Evolutionary conservation across 805 yeast species (phyloP).

Genomic region (Pichia kluyveri): DNA sequence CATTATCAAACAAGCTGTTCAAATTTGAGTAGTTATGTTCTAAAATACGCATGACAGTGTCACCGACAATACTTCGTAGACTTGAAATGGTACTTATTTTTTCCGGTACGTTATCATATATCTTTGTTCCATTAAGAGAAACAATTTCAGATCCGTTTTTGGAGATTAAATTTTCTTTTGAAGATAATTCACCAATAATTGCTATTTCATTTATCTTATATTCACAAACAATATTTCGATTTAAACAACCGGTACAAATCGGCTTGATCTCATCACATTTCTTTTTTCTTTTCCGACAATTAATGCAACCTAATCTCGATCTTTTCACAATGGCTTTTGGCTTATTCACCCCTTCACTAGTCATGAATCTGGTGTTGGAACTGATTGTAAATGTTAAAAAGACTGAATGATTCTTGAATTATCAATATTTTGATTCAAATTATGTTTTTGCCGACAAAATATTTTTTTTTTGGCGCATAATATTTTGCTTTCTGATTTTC

Average conservation of each 20-base stretch:
- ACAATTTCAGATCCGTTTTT: not conserved
- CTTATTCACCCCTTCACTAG: not conserved
- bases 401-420: no score
- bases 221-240: constrained; percentile 14
- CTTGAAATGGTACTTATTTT: constrained; percentile 6
- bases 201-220: constrained; percentile 6
- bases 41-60: constrained; percentile 10
- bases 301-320: constrained; percentile 21
- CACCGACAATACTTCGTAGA: constrained; percentile 8
- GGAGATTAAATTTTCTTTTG: not conserved
- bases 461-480: no score
- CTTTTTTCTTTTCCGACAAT: constrained; percentile 22
- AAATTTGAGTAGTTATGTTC: constrained; percentile 7
- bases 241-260: constrained; percentile 21
- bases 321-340: constrained; percentile 4
- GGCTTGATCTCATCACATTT: constrained; percentile 24
- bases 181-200: not conserved
- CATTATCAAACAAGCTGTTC: constrained; percentile 3
- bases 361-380: no score
- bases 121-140: not conserved
- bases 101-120: not conserved
- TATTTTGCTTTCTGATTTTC: no score
- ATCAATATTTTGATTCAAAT: no score
- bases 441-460: no score
- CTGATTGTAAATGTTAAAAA: no score